Evolutionary conservation across 164 flowering plant species (phyloP).

Genomic region (Annona squamosa): DNA sequence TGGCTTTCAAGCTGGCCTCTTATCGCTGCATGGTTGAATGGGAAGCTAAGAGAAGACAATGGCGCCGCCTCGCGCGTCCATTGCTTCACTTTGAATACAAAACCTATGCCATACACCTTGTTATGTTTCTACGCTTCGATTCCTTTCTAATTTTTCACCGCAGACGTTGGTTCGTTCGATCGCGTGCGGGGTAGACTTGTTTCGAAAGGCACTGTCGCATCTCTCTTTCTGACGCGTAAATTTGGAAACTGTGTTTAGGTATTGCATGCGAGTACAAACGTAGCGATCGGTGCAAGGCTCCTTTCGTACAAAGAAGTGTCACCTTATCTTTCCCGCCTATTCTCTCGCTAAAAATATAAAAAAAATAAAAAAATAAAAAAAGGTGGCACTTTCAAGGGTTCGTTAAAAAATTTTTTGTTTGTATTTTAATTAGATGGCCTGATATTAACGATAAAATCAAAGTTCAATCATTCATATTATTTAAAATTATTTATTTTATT

Average conservation of each 20-base stretch:
- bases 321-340: background rate
- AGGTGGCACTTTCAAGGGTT: too few species aligned
- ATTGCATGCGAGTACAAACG: background rate
- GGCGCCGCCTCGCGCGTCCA: background rate
- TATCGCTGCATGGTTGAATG: background rate
- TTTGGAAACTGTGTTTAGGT: background rate
- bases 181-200: background rate
- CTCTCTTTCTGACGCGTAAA: background rate
- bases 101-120: too few species aligned
- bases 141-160: background rate
- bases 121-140: background rate
- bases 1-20: background rate
- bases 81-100: background rate
- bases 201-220: background rate
- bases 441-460: too few species aligned
- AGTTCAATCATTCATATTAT: too few species aligned
- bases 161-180: background rate
- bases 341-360: too few species aligned
- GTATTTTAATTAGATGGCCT: too few species aligned
- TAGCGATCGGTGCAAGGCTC: background rate
- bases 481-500: too few species aligned
- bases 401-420: too few species aligned
- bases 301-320: background rate
- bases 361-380: too few species aligned
- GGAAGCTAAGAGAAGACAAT: background rate